phyloP scores from a whole-genome alignment of 768 basidiomycete species.

The Boletellus sp. region DNA sequence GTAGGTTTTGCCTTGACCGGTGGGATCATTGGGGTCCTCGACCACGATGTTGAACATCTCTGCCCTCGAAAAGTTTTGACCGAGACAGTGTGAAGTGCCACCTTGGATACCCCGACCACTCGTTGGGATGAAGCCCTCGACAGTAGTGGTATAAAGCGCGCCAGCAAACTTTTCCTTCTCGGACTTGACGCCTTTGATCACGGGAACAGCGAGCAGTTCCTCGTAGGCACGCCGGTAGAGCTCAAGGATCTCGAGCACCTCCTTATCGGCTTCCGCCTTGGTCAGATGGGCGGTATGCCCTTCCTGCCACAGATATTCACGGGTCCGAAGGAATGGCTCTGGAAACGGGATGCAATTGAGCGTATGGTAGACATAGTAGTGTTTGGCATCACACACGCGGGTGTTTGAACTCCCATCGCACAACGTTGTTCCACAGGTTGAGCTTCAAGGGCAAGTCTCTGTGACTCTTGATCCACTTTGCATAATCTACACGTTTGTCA shows the following conservation, averaged over 20 bases:
- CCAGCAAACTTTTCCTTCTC: slow-evolving; percentile 99
- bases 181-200: slow-evolving; percentile 94
- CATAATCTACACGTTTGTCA: slow-evolving; percentile 63
- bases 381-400: slow-evolving; percentile 60
- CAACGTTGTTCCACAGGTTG: slow-evolving; percentile 99
- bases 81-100: slow-evolving; percentile 96
- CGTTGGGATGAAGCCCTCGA: slow-evolving; percentile 97
- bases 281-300: slow-evolving; percentile 95
- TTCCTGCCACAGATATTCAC: slow-evolving; percentile 99
- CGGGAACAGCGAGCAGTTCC: slow-evolving; percentile 95
- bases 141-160: slow-evolving; percentile 94
- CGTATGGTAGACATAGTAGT: background rate
- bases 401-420: slow-evolving; percentile 99
- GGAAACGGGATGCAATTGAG: slow-evolving; percentile 23
- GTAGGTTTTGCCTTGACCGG: slow-evolving; percentile 63
- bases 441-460: slow-evolving; percentile 96
- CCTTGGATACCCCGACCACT: slow-evolving; percentile 97
- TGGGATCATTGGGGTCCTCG: slow-evolving; percentile 82
- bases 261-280: slow-evolving; percentile 83
- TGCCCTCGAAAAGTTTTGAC: slow-evolving; percentile 94
- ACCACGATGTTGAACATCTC: slow-evolving; percentile 99
- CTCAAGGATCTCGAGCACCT: slow-evolving; percentile 92
- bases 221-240: slow-evolving; percentile 95
- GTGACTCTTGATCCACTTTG: slow-evolving; percentile 98
- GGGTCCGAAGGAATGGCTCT: slow-evolving; percentile 98